Percentiles rank a stretch among this genome's conserved stretches.
phyloP scores from a whole-genome alignment of 139 green algal species.

The Chlorella sp. region DNA sequence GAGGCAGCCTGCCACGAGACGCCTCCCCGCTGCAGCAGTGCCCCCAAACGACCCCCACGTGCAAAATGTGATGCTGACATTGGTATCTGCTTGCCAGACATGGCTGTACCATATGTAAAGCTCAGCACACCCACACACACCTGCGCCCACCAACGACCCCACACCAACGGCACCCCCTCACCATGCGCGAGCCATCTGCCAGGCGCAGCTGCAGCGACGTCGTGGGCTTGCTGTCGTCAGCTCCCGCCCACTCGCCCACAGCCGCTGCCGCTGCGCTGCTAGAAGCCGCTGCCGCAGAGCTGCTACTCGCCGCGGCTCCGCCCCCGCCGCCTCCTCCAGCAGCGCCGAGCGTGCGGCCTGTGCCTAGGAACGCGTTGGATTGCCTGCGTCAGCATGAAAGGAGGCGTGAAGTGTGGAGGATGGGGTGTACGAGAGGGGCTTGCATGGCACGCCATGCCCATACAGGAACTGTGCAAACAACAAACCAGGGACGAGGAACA shows the following conservation, averaged over 20 bases:
- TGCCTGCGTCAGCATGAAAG: constrained; percentile 1
- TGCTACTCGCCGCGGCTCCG: constrained; percentile 6
- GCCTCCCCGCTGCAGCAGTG: background rate
- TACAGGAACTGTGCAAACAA: no score
- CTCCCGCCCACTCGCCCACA: constrained; percentile 60
- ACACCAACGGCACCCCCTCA: no score
- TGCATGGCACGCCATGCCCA: background rate
- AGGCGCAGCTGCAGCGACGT: constrained; percentile 85
- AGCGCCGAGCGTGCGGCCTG: constrained; percentile 43
- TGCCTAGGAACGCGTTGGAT: constrained; percentile 64
- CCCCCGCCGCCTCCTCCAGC: no score
- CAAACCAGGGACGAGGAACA: no score
- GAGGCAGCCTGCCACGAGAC: background rate
- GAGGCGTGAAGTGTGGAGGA: background rate
- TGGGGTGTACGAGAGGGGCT: background rate
- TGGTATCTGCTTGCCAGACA: no score
- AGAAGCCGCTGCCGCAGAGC: constrained; percentile 4
- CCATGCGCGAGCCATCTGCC: constrained; percentile 69
- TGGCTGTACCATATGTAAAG: no score
- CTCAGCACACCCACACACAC: no score
- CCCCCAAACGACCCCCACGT: background rate
- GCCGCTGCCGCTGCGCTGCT: constrained; percentile 2
- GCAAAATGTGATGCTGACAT: no score
- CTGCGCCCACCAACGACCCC: no score
- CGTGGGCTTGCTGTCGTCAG: constrained; percentile 60